Evolutionary conservation across 331 rosid species (phyloP), one percentile per base, ranked within the genome.

Genomic region (Erythrophleum ivorense): DNA sequence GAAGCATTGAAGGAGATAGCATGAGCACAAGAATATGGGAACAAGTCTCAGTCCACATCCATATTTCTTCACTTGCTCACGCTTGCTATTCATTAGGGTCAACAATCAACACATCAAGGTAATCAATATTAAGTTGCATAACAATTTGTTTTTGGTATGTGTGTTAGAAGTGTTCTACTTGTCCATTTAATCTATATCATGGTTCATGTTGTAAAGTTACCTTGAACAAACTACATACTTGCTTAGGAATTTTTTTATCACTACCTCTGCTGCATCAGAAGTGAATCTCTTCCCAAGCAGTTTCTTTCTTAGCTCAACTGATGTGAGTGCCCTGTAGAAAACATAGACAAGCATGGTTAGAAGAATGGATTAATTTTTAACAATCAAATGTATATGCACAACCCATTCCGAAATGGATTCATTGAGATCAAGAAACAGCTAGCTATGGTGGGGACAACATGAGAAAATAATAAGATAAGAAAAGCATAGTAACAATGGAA

Each of bases 241-340:
- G 86, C 77, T 90, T 66, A 83, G 85, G 78, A 93, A 88, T 84
- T 91, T 92, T 74, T 79, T 80, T 76, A 90, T 80, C 64, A 93
- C 93, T 60, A 79, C 92, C 71, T 90, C 97, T 68, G 88, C 91
- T 4, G 74, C 77, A 71, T 84, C 77, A 4, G 86, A 84, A 81
- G 91, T 84, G 85, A 91, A 84, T 79, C 76, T 74, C 88, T 86
- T 93, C 67, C 84, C 89, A 59, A 79, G 87, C 84, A 95, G 78
- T 81, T 93, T 93, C 88, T 90, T 95, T 87, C 86, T 86, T 82
- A 95, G 78, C 73, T 91, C 97, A 69, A 88, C 89, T 65, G 91
- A 88, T 21, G 98, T 90, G 88, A 87, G 91, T 83, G 97, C 93
- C 85, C 99, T 95, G 90, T 40, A 63, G 65, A 85, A 60, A 46